Evolutionary conservation across 768 basidiomycete species (phyloP), one percentile per base, ranked within the genome.

Genomic region (Boletus reticulatus): DNA sequence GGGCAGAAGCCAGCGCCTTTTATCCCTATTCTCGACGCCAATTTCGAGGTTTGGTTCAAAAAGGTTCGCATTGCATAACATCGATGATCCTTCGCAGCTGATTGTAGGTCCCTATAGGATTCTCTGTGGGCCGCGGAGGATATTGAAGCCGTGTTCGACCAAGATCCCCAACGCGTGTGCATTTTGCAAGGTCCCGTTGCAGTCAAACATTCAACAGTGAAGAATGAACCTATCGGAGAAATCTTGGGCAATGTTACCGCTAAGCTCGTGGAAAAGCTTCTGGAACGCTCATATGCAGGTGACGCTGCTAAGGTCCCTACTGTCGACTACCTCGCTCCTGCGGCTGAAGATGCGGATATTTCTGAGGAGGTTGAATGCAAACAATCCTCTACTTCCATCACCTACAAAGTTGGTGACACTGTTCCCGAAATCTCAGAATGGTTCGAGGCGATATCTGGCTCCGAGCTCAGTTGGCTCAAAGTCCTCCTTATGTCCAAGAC

Each of bases 1-100:
- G 94, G 94, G 4, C 97, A 99, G 80, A 99, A 98, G 75, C 97
- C 97, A 2, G 96, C 88, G 8, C 97, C 97, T 0, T 99, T 98
- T 79, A 97, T 99, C 63, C 95, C 96, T 5, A 87, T 99, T 31
- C 83, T 98, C 49, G 95, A 98, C 69, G 85, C 87, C 20, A 85
- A 75, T 62, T 98, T 98, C 67, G 93, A 95, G 70, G 94, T 98
- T 49, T 99, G 97, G 97, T 98, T 99, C 79, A 98, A 99, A 83
- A 99, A 99, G 88, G 92, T 90, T 57, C 39, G 79, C 59, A 42
- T 36, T 31, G 6, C 14, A 19, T 6, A 10, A 45, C 53, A 19
- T 47, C 20, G 43, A 48, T 22, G 5, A 46, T 50, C 24, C 10
- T 1, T 54, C 36, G 12, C 42, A 48, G 58, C 57, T 62, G 27